Percentiles rank a stretch among this genome's conserved stretches.
Conservation (phyloP, 495 filamentous ascomycete genomes). For the Talaromyces ruber region DNA sequence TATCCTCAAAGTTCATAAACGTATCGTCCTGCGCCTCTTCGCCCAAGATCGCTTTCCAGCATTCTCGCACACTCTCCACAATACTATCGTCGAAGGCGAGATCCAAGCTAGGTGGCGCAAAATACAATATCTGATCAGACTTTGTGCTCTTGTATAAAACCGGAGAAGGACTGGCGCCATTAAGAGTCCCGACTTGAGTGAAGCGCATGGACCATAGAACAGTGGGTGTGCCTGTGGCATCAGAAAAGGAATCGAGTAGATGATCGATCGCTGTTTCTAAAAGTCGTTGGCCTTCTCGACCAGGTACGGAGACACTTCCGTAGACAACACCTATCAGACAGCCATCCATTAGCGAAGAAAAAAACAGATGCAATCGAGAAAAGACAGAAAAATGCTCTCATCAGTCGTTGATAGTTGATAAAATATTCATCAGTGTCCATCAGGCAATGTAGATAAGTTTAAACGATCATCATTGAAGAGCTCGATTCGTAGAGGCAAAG, state of each 20-base stretch:
- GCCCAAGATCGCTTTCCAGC: constrained; percentile 55
- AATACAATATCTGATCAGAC: constrained; percentile 20
- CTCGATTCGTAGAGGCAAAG: constrained; percentile 7
- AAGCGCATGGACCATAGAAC: constrained; percentile 58
- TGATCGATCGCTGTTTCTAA: constrained; percentile 46
- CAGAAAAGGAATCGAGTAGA: constrained; percentile 36
- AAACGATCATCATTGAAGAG: constrained; percentile 64
- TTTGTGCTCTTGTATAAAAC: constrained; percentile 13
- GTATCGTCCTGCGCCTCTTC: constrained; percentile 32
- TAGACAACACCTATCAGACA: constrained; percentile 60
- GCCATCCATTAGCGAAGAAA: constrained; percentile 7
- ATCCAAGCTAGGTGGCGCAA: constrained; percentile 50
- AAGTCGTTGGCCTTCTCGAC: constrained; percentile 25
- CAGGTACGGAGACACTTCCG: constrained; percentile 36
- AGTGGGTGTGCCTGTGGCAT: constrained; percentile 23
- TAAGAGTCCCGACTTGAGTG: constrained; percentile 34
- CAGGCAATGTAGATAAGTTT: constrained; percentile 99
- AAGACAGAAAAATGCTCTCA: constrained; percentile 29
- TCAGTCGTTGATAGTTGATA: constrained; percentile 74
- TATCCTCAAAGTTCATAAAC: constrained; percentile 56
- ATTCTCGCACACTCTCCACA: constrained; percentile 50
- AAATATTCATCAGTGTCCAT: constrained; percentile 66
- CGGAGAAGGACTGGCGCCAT: constrained; percentile 8
- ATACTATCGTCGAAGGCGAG: constrained; percentile 62
- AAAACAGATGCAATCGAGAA: constrained; percentile 6